Conservation (phyloP, 78 protist species). For the Dictyostelium capitatum region DNA sequence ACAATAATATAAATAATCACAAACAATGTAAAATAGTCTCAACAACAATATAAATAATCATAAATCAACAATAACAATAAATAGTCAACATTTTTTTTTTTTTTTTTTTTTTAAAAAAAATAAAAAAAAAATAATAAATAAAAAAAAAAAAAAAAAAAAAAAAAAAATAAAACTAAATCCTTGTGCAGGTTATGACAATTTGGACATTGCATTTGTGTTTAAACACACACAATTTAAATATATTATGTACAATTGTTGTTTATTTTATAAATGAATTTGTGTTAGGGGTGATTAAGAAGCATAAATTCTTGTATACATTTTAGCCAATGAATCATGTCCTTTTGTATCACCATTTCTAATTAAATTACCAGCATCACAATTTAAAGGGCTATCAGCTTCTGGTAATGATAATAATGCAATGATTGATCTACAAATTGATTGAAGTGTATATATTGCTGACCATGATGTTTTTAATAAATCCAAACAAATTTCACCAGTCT, state of each 20-base stretch:
- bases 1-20: too few species aligned
- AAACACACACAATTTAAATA: too few species aligned
- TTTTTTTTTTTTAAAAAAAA: too few species aligned
- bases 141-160: not conserved
- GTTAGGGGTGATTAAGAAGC: not conserved
- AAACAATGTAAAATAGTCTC: too few species aligned
- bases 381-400: slow-evolving; percentile 90
- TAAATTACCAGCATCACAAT: slow-evolving; percentile 95
- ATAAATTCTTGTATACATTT: slow-evolving; percentile 87
- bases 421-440: slow-evolving; percentile 92
- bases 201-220: too few species aligned
- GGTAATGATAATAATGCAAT: slow-evolving; percentile 82
- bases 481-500: slow-evolving; percentile 95
- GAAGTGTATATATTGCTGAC: slow-evolving; percentile 92
- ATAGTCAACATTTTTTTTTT: not conserved
- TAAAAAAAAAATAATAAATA: too few species aligned
- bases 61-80: too few species aligned
- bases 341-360: slow-evolving; percentile 87
- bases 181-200: not conserved
- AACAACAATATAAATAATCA: too few species aligned
- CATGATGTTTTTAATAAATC: slow-evolving; percentile 93
- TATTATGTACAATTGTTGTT: too few species aligned
- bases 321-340: slow-evolving; percentile 88
- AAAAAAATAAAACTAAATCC: not conserved
- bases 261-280: not conserved